Evolutionary conservation across 2,329 filamentous ascomycete genomes (phyloP), one percentile per base, ranked within the genome.

Genomic region (Aspergillus vadensis): DNA sequence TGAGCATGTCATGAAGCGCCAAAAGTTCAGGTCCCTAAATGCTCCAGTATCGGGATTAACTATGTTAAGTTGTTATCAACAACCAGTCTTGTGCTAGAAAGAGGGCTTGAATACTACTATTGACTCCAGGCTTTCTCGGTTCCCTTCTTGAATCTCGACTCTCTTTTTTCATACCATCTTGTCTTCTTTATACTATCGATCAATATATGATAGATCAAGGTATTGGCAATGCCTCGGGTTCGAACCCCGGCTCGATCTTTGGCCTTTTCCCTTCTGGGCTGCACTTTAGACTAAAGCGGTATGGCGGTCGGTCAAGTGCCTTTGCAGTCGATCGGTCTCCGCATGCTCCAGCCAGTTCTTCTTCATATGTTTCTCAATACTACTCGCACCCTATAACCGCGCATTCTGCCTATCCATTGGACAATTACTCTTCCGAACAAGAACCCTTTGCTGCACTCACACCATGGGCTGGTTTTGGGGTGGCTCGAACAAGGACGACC

Each of bases 401-500:
- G 15, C 19, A 30, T 48, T 25, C n/a, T 47, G 54, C 41, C 44
- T 25, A 15, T 49, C n/a, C 8, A 51, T 57, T 38, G 19, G 21
- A n/a, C 5, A 12, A 41, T 55, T 53, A 17, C 21, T 23, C 32
- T 51, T 64, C 39, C 27, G 27, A 30, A 56, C 14, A n/a, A 64
- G n/a, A 65, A 88, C 43, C n/a, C 7, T 8, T 6, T 47, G 21
- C 25, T 36, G 14, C 27, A 38, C 44, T 27, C 15, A 21, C 39
- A 38, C 51, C 49, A 67, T 89, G 86, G 84, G 86, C 69, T 88
- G 86, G 86, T 82, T 88, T 63, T 88, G 85, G 85, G 80, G 82
- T 60, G 70, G 65, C 74, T 83, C 68, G 77, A 81, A 70, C 65
- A 67, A 75, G 68, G 82, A 87, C 64, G 86, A 91, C 72, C 88